These are phyloP conservation scores for Flaveria brownii DNA, from an alignment of 129 eudicot species.

Conservation along the genomic window DNA sequence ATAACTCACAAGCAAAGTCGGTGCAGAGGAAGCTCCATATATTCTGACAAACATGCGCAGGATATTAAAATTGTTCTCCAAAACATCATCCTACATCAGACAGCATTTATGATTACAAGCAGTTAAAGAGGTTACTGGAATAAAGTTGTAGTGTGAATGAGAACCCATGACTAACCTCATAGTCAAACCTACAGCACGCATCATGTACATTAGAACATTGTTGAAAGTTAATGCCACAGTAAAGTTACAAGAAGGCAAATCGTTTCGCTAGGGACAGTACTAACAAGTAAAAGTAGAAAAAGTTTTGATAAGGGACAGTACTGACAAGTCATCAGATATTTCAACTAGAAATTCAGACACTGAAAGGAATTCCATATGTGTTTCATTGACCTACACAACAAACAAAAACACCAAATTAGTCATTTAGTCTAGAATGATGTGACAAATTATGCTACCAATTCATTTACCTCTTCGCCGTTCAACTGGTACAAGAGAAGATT, in stretches of 20 bases:
- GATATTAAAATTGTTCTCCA: constrained; percentile 81
- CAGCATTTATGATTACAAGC: constrained; percentile 10
- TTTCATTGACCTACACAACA: constrained; percentile 72
- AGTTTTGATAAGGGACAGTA: constrained; percentile 24
- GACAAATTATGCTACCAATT: constrained; percentile 15
- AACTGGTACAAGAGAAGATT: constrained; percentile 84
- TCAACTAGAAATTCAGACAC: constrained; percentile 91
- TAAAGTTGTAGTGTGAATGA: background rate
- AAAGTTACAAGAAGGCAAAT: constrained; percentile 1
- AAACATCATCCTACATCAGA: constrained; percentile 70
- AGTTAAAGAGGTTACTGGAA: constrained; percentile 3
- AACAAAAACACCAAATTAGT: constrained; percentile 23
- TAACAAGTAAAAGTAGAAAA: constrained; percentile 13
- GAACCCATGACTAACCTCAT: constrained; percentile 61
- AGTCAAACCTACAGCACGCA: constrained; percentile 73
- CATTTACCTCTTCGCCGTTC: constrained; percentile 71
- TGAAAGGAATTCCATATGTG: constrained; percentile 89
- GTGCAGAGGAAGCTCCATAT: constrained; percentile 80
- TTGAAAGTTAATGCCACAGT: constrained; percentile 6
- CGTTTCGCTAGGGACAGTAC: no score
- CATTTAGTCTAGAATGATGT: constrained; percentile 16
- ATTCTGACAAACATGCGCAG: constrained; percentile 86
- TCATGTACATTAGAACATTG: constrained; percentile 16
- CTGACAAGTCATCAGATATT: constrained; percentile 92
- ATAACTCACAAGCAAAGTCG: constrained; percentile 68